Base-by-base conservation (phyloP, 2,329 filamentous ascomycete genomes). In the Penicillium sp. region DNA sequence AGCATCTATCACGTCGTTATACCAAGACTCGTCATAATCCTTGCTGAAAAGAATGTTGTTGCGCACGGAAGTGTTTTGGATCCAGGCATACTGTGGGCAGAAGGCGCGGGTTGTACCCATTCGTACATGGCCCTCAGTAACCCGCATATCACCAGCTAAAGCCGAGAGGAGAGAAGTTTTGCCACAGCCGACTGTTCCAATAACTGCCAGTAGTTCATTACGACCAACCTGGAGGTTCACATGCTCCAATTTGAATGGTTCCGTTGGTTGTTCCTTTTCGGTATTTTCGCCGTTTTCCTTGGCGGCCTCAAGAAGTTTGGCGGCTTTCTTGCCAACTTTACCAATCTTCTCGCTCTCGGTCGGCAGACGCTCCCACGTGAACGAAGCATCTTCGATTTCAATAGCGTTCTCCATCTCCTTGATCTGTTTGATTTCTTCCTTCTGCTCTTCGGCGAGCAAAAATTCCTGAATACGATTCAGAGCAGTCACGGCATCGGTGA, bases 51-150 rank as follows among this genome's bases (percentile, higher is more conserved):
- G 75, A 56, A 99, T 96, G 67, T 99, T 99, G 31, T 96, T 85
- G 58, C 85, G 86, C 3, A 97, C 83, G 0, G 88, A 90, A 0
- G 91, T 82, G 67, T 97, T 97, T 69, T 97, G 93, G 47, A 99
- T 96, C 94, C 94, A 99, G 0, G 94, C 90, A 68, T 96, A 96
- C 70, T 99, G 93, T 0, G 93, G 93, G 62, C 94, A 97, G 67
- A 96, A 97, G 0, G 93, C 90, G 58, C 92, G 82, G 3, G 86
- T 87, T 0, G 90, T 90, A 40, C 92, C 90, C 63, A 88, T 89
- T 43, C 92, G 85, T 89, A 97, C 56, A 25, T 43, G 90, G 15
- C 94, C 93, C 1, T 91, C 91, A 40, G 62, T 69, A 15, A 68
- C 50, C 18, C 68, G 86, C 93, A 97, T 97, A 61, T 97, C 93